These are phyloP conservation scores for Hypocreales sp. DNA, from an alignment of 2,329 filamentous ascomycete species.

Conservation along the genomic window DNA sequence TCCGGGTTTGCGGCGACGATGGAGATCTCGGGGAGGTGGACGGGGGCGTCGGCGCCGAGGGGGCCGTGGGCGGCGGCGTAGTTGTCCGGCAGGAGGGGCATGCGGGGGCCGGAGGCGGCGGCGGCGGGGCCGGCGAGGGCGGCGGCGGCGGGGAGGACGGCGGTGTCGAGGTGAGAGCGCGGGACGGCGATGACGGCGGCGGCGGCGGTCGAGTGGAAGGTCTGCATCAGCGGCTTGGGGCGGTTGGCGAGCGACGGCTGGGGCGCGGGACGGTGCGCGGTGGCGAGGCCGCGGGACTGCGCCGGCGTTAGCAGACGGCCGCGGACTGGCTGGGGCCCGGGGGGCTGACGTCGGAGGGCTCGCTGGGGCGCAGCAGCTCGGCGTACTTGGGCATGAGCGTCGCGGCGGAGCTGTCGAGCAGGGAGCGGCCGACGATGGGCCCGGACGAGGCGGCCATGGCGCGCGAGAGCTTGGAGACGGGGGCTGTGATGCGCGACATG, in stretches of 20 bases:
- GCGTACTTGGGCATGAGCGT: constrained; percentile 31
- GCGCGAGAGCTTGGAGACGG: constrained; percentile 32
- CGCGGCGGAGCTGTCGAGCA: constrained; percentile 18
- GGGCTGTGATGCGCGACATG: constrained; percentile 35
- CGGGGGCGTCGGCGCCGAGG: constrained; percentile 24
- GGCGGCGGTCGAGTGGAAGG: constrained; percentile 33
- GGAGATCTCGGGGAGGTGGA: constrained; percentile 28
- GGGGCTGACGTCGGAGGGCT: constrained; percentile 24
- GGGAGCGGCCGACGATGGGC: constrained; percentile 16
- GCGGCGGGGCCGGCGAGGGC: constrained; percentile 13
- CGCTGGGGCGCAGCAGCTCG: constrained; percentile 22
- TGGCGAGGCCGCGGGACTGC: constrained; percentile 28
- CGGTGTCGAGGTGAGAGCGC: constrained; percentile 30
- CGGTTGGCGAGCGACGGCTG: constrained; percentile 27
- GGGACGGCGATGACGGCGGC: constrained; percentile 25
- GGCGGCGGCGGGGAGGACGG: constrained; percentile 33
- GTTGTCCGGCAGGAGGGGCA: constrained; percentile 47
- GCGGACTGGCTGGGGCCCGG: not conserved
- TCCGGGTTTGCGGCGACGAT: constrained; percentile 43
- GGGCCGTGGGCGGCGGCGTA: constrained; percentile 27
- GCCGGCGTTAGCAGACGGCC: too few species aligned
- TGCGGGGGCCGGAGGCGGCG: constrained; percentile 26
- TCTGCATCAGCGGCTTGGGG: constrained; percentile 45
- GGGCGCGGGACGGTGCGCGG: constrained; percentile 30
- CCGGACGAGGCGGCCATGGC: constrained; percentile 27